Evolutionary conservation across 2,329 filamentous ascomycete genomes (phyloP).

Genomic region (Laburnicola sp.): DNA sequence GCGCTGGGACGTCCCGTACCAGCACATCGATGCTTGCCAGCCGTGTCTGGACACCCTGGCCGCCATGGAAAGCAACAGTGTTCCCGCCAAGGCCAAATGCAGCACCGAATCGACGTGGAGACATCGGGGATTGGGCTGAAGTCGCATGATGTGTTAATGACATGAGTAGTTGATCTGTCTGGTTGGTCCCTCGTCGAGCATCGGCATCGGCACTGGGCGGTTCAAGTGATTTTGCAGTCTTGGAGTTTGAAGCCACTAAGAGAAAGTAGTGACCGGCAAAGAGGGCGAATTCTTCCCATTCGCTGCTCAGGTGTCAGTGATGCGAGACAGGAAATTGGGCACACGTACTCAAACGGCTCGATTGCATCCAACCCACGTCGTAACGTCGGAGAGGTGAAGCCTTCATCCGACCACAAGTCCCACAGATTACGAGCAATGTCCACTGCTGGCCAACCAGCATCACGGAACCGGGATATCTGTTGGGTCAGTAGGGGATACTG

Average conservation of each 20-base stretch:
- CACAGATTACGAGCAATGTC: conserved; percentile 69
- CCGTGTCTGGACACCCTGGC: conserved; percentile 53
- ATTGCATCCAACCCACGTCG: conserved; percentile 66
- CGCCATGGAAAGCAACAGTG: conserved; percentile 48
- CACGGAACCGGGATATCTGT: conserved; percentile 69
- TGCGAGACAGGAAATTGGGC: not conserved
- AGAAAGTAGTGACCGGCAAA: conserved; percentile 86
- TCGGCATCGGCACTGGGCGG: conserved; percentile 8
- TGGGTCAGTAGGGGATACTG: conserved; percentile 67
- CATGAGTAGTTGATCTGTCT: conserved; percentile 1
- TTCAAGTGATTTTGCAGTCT: conserved; percentile 15
- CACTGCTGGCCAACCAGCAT: conserved; percentile 68
- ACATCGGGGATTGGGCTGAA: conserved; percentile 17
- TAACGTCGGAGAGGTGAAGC: conserved; percentile 64
- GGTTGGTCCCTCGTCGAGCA: conserved; percentile 5
- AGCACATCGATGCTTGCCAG: conserved; percentile 50
- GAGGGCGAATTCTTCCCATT: conserved; percentile 92
- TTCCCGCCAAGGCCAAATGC: conserved; percentile 37
- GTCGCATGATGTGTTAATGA: conserved; percentile 19
- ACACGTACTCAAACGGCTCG: conserved; percentile 73
- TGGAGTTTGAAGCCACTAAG: conserved; percentile 62
- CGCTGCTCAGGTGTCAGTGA: conserved; percentile 40
- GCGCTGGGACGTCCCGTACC: conserved; percentile 31
- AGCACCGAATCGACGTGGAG: conserved; percentile 46
- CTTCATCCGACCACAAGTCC: conserved; percentile 75